Conservation (phyloP, 192 early-diverging fungal genomes). For the Backusella liffmaniae region DNA sequence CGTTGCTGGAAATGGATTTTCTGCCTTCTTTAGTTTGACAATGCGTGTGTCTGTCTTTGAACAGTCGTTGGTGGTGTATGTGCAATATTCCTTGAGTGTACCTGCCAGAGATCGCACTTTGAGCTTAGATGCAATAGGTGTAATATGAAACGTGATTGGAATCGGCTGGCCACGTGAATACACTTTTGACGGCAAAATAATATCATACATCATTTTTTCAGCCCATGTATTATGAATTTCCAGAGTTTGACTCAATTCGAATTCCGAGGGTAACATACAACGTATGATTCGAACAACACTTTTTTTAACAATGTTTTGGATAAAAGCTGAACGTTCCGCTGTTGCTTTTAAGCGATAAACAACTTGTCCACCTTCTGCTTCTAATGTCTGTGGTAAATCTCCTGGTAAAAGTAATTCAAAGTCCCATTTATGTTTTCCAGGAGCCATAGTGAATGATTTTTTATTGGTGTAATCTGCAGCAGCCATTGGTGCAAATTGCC, state of each 20-base stretch:
- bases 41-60: slow-evolving; percentile 26
- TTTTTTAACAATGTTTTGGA: slow-evolving; percentile 44
- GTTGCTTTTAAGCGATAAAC: slow-evolving; percentile 51
- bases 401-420: slow-evolving; percentile 59
- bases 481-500: slow-evolving; percentile 45
- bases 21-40: neutral
- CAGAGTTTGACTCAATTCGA: slow-evolving; percentile 49
- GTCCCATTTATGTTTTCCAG: slow-evolving; percentile 44
- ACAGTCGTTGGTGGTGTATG: slow-evolving; percentile 38
- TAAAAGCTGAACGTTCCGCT: slow-evolving; percentile 53
- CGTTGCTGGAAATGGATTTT: neutral
- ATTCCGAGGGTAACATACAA: slow-evolving; percentile 48
- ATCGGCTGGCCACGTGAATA: slow-evolving; percentile 55
- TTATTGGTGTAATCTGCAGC: slow-evolving; percentile 34
- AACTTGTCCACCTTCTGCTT: slow-evolving; percentile 47
- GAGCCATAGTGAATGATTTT: slow-evolving; percentile 33
- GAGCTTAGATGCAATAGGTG: slow-evolving; percentile 47
- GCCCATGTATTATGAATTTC: slow-evolving; percentile 58
- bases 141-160: slow-evolving; percentile 45
- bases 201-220: slow-evolving; percentile 57
- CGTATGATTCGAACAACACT: slow-evolving; percentile 43
- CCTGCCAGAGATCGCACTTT: slow-evolving; percentile 43
- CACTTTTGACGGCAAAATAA: slow-evolving; percentile 51
- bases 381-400: slow-evolving; percentile 59
- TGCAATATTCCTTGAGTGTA: slow-evolving; percentile 56